Evolutionary conservation across 345 rosid species (phyloP), one percentile per base, ranked within the genome.

Genomic region (Turritis glabra): DNA sequence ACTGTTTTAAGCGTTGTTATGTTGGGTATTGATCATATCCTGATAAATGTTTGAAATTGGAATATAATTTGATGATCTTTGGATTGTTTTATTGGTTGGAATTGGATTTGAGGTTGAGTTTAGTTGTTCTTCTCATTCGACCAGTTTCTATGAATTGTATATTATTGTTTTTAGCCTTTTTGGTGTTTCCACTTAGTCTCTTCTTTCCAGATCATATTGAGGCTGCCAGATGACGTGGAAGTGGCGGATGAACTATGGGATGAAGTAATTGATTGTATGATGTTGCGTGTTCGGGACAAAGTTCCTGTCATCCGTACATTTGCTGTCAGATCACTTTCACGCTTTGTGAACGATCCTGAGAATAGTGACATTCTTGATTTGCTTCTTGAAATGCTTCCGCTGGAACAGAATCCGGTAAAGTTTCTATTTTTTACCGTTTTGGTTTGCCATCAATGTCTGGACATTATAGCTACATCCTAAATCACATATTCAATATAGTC

Each of bases 281-380:
- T 84, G 86, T 8, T 83, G 51, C 80, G 96, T 12, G 87, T 87
- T 9, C 72, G 76, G 23, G 99, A 92, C 64, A 95, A 89, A 85
- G 88, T 84, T 64, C 85, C 99, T 27, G 73, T 80, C 35, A 82
- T 89, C 27, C 93, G 99, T 59, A 78, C 85, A 5, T 88, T 87
- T 86, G 92, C 99, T 46, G 85, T 92, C 8, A 85, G 97, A 81
- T 91, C 96, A 23, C 97, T 95, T 66, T 89, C 98, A 1, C 96
- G 99, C 25, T 95, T 95, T 82, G 90, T 72, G 17, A 87, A 86
- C 32, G 99, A 92, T 76, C 66, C 92, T 44, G 99, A 89, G 56
- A 92, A 90, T 68, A 84, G 77, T 29, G 99, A 92, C 65, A 82
- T 92, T 78, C 94, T 92, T 47, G 88, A 92, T 81, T 81, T 90